phyloP scores from a whole-genome alignment of 345 rosid species.

The Raphanus raphanistrum region DNA sequence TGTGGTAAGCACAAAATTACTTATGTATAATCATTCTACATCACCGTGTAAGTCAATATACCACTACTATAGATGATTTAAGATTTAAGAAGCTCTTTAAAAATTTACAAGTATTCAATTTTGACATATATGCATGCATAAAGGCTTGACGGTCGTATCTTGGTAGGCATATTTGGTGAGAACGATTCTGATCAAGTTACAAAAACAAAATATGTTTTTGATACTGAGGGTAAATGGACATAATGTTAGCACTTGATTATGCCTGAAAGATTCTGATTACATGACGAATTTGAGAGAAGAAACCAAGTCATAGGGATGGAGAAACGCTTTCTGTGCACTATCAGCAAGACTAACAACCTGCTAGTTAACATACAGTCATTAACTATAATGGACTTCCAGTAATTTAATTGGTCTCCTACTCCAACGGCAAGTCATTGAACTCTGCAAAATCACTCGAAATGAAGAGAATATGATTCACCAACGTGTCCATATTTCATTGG shows the following conservation, averaged over 20 bases:
- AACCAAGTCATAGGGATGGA: too few species aligned
- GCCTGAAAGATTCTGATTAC: too few species aligned
- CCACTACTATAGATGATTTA: background rate
- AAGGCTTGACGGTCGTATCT: slow-evolving; percentile 94
- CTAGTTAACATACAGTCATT: too few species aligned
- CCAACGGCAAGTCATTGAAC: background rate
- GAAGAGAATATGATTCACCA: background rate
- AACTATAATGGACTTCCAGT: background rate
- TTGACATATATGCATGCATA: slow-evolving; percentile 81
- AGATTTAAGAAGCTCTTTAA: background rate
- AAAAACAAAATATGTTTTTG: background rate
- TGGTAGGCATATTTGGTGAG: slow-evolving; percentile 96
- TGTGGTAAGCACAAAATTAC: too few species aligned
- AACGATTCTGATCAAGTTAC: slow-evolving; percentile 65
- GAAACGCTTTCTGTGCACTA: too few species aligned
- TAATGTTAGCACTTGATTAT: too few species aligned
- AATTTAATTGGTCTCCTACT: background rate
- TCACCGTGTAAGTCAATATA: slow-evolving; percentile 9
- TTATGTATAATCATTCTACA: slow-evolving; percentile 67
- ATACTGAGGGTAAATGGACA: too few species aligned
- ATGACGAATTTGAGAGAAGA: too few species aligned
- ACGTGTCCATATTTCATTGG: background rate
- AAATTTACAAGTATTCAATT: background rate
- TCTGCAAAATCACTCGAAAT: background rate
- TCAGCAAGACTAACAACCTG: too few species aligned